Conservation (phyloP, 495 filamentous ascomycete species). For the Xylaria longipes region DNA sequence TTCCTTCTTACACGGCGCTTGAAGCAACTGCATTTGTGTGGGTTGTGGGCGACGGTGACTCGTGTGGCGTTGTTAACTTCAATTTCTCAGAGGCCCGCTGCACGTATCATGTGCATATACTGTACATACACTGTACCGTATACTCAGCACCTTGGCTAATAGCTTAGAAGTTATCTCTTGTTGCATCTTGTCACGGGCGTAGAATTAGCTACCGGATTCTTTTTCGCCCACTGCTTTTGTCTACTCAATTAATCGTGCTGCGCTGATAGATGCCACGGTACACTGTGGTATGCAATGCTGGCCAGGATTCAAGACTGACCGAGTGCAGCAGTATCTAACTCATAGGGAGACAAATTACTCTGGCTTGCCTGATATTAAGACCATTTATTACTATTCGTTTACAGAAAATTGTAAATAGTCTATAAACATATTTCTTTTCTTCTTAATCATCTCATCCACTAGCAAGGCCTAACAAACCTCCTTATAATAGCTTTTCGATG, state of each 20-base stretch:
- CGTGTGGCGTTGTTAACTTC: background rate
- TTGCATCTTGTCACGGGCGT: background rate
- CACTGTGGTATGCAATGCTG: background rate
- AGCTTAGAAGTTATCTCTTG: background rate
- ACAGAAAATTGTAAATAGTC: background rate
- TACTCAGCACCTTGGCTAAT: background rate
- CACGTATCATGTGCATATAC: background rate
- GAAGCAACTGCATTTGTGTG: background rate
- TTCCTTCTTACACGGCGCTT: no score
- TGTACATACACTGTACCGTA: background rate
- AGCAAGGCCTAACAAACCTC: background rate
- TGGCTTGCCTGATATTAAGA: background rate
- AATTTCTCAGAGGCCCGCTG: background rate
- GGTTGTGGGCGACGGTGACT: constrained; percentile 2
- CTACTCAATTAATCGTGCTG: background rate
- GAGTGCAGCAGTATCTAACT: background rate
- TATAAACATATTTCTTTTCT: background rate
- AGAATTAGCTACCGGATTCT: background rate
- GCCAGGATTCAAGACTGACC: background rate
- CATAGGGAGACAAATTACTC: background rate
- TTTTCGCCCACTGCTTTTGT: background rate
- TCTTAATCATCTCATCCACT: background rate
- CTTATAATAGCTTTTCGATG: background rate
- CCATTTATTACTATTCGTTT: background rate
- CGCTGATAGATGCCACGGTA: background rate